Conservation (phyloP, 1,284 basidiomycete genomes). For the Ganoderma lucidum region DNA sequence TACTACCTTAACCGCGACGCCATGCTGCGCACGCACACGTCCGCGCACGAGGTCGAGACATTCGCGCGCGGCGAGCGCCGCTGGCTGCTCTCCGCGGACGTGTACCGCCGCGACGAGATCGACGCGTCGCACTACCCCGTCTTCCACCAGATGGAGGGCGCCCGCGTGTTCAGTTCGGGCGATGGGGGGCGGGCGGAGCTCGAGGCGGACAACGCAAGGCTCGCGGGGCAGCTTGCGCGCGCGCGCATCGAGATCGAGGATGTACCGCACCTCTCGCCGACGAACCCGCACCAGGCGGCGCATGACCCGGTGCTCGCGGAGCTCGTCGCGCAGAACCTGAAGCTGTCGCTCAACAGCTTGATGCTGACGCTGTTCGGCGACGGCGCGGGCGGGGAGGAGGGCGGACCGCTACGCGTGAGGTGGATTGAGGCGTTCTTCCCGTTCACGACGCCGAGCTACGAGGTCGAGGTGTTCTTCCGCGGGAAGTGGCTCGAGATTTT, state of each 20-base stretch:
- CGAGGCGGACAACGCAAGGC: constrained; percentile 67
- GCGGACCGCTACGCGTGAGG: constrained; percentile 82
- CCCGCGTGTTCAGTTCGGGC: constrained; percentile 76
- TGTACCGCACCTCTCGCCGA: constrained; percentile 72
- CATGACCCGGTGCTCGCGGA: constrained; percentile 80
- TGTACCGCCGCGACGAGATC: constrained; percentile 98
- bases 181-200: constrained; percentile 64
- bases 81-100: constrained; percentile 98
- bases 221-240: constrained; percentile 66
- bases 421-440: constrained; percentile 99
- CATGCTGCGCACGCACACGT: constrained; percentile 98
- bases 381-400: constrained; percentile 52
- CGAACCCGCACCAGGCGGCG: constrained; percentile 83
- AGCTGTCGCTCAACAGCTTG: constrained; percentile 90
- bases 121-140: constrained; percentile 97
- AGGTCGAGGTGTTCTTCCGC: constrained; percentile 97
- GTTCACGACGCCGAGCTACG: constrained; percentile 97
- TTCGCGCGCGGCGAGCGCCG: constrained; percentile 80
- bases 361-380: constrained; percentile 86
- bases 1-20: constrained; percentile 94
- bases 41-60: constrained; percentile 95
- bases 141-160: constrained; percentile 99
- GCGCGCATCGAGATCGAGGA: constrained; percentile 90
- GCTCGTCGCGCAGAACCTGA: constrained; percentile 86
- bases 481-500: constrained; percentile 98